These are phyloP conservation scores for Acorus gramineus DNA, from an alignment of 106 monocot genomes.

Conservation along the genomic window DNA sequence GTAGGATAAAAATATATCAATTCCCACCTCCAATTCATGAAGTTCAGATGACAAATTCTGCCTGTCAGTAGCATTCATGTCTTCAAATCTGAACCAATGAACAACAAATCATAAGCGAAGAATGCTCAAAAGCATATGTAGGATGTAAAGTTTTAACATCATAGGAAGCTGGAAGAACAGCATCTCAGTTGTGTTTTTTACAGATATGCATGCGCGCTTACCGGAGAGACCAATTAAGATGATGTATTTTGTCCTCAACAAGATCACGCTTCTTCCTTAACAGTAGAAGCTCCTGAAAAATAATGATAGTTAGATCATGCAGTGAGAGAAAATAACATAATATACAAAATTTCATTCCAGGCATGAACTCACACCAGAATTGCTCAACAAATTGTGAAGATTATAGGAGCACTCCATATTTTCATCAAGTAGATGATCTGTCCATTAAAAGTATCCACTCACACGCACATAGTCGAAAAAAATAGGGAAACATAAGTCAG, in stretches of 20 bases:
- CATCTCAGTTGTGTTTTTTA: neutral
- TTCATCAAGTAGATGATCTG: no score
- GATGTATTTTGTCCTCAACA: conserved; percentile 84
- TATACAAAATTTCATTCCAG: no score
- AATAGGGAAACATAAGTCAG: no score
- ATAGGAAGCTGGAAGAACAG: neutral
- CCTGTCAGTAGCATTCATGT: conserved; percentile 17
- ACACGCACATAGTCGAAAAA: no score
- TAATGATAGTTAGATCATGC: neutral
- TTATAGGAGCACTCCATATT: no score
- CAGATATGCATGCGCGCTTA: conserved; percentile 18
- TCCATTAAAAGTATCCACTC: no score
- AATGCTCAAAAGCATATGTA: neutral
- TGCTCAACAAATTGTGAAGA: no score
- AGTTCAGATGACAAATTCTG: conserved; percentile 36
- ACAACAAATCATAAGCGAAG: neutral
- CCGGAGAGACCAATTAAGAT: conserved; percentile 75
- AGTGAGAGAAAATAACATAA: no score
- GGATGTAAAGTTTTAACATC: no score
- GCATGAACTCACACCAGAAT: no score
- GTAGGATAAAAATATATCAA: neutral
- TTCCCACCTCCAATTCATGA: conserved; percentile 40
- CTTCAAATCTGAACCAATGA: conserved; percentile 50
- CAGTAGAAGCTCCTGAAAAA: conserved; percentile 52
- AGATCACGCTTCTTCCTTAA: conserved; percentile 56